Conservation (phyloP, 495 filamentous ascomycete species). For the Chaetomidium leptoderma region DNA sequence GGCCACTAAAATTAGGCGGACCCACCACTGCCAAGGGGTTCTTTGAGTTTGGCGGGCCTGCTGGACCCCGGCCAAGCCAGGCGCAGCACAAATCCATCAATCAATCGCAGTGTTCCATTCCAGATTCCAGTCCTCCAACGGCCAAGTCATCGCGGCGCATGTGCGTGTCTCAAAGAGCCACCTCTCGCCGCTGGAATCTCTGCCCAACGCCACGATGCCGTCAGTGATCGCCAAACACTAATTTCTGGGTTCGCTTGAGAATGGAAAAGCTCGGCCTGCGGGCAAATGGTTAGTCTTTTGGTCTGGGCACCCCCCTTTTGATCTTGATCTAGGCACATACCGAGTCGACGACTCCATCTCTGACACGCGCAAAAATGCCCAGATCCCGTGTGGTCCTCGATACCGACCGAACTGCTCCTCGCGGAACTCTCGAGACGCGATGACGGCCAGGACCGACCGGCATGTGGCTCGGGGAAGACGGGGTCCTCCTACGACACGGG, state of each 20-base stretch:
- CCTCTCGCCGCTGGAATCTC: not conserved
- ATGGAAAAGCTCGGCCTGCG: slow-evolving; percentile 20
- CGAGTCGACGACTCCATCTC: too few relatives aligned
- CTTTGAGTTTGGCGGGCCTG: too few relatives aligned
- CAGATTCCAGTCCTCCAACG: not conserved
- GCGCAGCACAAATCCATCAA: not conserved
- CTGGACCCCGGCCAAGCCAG: too few relatives aligned
- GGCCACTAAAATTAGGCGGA: too few relatives aligned
- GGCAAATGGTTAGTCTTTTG: slow-evolving; percentile 17
- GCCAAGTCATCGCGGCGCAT: slow-evolving; percentile 5
- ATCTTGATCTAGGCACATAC: not conserved
- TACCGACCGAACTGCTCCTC: slow-evolving; percentile 48
- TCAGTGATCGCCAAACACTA: slow-evolving; percentile 1
- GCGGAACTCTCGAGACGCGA: slow-evolving; percentile 50
- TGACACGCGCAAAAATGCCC: not conserved
- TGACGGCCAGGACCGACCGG: slow-evolving; percentile 40
- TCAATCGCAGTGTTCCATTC: not conserved
- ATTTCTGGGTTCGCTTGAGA: not conserved
- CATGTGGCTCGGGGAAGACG: slow-evolving; percentile 58
- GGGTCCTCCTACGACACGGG: slow-evolving; percentile 64
- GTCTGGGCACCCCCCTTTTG: not conserved
- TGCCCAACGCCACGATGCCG: slow-evolving; percentile 10
- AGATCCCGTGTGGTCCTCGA: slow-evolving; percentile 41
- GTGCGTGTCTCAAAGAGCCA: slow-evolving; percentile 1
- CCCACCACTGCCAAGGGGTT: too few relatives aligned